Evolutionary conservation across 441 rosid species (phyloP).

Genomic region (Capsella rubella): DNA sequence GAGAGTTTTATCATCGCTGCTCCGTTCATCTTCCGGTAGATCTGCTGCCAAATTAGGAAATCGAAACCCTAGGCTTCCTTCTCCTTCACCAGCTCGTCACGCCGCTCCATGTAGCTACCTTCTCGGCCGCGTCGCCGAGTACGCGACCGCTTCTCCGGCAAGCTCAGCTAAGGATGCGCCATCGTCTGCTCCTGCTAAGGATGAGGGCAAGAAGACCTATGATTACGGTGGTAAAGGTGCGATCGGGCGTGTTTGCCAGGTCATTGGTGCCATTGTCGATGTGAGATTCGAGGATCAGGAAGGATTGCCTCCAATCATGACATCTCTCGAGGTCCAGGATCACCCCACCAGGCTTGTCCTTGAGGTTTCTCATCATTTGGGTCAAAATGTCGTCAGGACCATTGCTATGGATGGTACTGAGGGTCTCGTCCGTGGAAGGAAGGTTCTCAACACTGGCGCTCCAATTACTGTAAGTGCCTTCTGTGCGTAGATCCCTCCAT

Average conservation of each 20-base stretch:
- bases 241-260: constrained; percentile 94
- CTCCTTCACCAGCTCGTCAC: constrained; percentile 55
- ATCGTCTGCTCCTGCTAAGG: constrained; percentile 47
- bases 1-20: constrained; percentile 67
- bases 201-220: constrained; percentile 52
- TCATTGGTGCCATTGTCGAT: constrained; percentile 96
- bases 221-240: constrained; percentile 89
- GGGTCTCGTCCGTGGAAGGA: constrained; percentile 85
- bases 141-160: constrained; percentile 73
- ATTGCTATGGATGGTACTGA: constrained; percentile 99
- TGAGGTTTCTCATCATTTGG: constrained; percentile 97
- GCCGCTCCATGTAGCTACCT: constrained; percentile 63
- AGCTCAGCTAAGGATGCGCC: constrained; percentile 45
- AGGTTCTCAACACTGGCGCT: constrained; percentile 91
- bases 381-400: constrained; percentile 78
- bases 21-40: constrained; percentile 83
- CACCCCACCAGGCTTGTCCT: constrained; percentile 76
- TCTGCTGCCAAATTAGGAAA: constrained; percentile 50
- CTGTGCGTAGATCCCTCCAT: background rate
- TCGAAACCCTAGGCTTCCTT: constrained; percentile 42
- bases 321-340: constrained; percentile 84
- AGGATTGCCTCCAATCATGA: constrained; percentile 94
- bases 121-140: constrained; percentile 69
- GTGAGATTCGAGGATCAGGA: constrained; percentile 75
- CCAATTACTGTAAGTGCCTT: constrained; percentile 79